Conservation (phyloP, 1,284 basidiomycete species). For the Ustilago sp. region DNA sequence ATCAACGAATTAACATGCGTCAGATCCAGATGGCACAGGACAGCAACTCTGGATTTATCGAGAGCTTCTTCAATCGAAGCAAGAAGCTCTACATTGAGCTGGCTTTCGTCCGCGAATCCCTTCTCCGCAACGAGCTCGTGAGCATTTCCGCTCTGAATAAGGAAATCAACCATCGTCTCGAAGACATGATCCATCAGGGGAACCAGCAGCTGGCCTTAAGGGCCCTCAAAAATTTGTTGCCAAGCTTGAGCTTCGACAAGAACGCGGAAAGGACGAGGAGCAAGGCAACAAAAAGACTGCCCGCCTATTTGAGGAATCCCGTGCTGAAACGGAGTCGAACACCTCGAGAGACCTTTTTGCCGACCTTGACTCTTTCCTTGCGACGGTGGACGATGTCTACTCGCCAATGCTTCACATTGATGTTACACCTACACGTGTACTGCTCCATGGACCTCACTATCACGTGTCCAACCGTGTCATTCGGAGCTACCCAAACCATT, state of each 20-base stretch:
- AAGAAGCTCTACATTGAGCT: conserved; percentile 19
- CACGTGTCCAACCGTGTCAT: conserved; percentile 49
- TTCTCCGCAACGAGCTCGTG: conserved; percentile 36
- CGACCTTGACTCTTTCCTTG: conserved; percentile 3
- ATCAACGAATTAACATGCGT: neutral
- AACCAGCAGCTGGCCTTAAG: conserved; percentile 16
- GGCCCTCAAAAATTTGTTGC: conserved; percentile 21
- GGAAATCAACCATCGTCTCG: conserved; percentile 6
- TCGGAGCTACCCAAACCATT: conserved; percentile 20
- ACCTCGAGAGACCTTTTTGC: conserved; percentile 6
- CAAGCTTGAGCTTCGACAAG: conserved; percentile 31
- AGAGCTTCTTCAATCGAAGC: conserved; percentile 25
- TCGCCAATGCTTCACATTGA: conserved; percentile 28
- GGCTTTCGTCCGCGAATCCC: conserved; percentile 32
- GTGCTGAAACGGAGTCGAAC: conserved; percentile 9
- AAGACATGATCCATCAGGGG: conserved; percentile 1
- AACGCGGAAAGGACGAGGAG: conserved; percentile 22
- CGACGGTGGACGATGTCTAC: conserved; percentile 13
- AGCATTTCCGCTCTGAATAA: conserved; percentile 15
- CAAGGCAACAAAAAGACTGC: conserved; percentile 1
- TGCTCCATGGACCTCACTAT: conserved; percentile 33
- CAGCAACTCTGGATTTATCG: conserved; percentile 6
- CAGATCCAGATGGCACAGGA: conserved; percentile 9
- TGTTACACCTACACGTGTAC: conserved; percentile 27
- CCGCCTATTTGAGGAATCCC: conserved; percentile 18